Evolutionary conservation across 2,329 filamentous ascomycete genomes (phyloP), one percentile per base, ranked within the genome.

Genomic region (Pleomassaria siparia): DNA sequence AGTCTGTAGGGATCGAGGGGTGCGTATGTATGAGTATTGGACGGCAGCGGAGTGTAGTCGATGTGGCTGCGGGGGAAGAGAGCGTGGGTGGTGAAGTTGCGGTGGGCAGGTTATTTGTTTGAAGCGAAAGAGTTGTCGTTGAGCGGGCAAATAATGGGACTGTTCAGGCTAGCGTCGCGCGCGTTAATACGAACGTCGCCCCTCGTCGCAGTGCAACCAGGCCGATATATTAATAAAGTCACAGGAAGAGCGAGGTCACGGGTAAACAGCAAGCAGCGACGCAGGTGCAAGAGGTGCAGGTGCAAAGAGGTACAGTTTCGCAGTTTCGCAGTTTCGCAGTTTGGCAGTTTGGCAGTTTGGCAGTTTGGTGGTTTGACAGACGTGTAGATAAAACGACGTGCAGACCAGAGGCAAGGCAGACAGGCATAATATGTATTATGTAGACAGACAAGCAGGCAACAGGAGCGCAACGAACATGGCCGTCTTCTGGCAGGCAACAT

Each of bases 131-230:
- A 62, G 59, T 65, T 60, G 62, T 67, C 55, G 50, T 62, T 49
- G 60, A 68, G 58, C 62, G 60, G 60, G 62, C 63, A 67, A 66
- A 62, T 67, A 70, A 67, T 67, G 70, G 67, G 66, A 66, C 6
- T 26, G 29, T 9, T 12, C 24, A 4, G 18, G 22, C 12, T 30
- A 30, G 28, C 28, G 28, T n/a, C 5, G 8, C 11, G 9, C 28
- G 28, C 13, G 9, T 5, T 13, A 4, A 7, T 12, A 9, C 12
- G 28, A 30, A 13, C 28, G 9, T 30, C 28, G 28, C 28, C 28
- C 28, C 28, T 30, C 28, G 28, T 30, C 28, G 11, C 28, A 30
- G 9, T 9, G 28, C 28, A 13, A n/a, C n/a, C n/a, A n/a, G n/a
- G n/a, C n/a, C n/a, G n/a, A n/a, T n/a, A n/a, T n/a, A n/a, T n/a